Evolutionary conservation across 75 land plant genomes (phyloP).

Genomic region (Pinus albicaulis): DNA sequence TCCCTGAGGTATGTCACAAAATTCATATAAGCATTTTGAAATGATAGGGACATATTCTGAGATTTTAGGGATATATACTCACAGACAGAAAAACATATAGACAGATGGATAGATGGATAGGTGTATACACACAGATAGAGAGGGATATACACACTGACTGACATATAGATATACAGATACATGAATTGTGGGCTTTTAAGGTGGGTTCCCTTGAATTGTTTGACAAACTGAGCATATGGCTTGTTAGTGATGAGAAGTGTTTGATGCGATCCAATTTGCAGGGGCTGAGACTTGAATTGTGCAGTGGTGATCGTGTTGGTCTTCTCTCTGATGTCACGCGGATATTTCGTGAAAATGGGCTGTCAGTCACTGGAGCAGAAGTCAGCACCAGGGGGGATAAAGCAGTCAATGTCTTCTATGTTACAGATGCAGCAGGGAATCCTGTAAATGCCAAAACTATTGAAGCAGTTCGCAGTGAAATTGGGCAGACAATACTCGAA

Average conservation of each 20-base stretch:
- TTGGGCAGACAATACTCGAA: constrained; percentile 57
- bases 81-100: too few relatives aligned
- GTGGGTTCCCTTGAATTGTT: background rate
- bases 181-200: background rate
- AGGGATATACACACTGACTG: too few relatives aligned
- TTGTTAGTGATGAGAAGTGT: background rate
- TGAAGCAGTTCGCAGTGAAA: constrained; percentile 56
- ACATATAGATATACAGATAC: background rate
- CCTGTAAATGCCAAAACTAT: constrained; percentile 60
- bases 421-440: constrained; percentile 74
- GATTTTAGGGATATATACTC: too few relatives aligned
- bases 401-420: constrained; percentile 74
- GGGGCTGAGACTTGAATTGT: constrained; percentile 48
- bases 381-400: constrained; percentile 30
- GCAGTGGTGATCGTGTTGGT: constrained; percentile 40
- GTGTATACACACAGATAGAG: too few relatives aligned
- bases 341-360: constrained; percentile 50
- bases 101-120: too few relatives aligned
- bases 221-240: background rate
- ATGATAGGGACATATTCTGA: background rate
- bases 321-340: constrained; percentile 49
- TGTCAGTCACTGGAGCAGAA: constrained; percentile 50
- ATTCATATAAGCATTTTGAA: background rate
- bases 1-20: constrained; percentile 26
- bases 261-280: constrained; percentile 4